A percentile compares a stretch with the other conserved stretches of the same genome.
phyloP scores from a whole-genome alignment of 768 basidiomycete species.

The Dictyophora rubrovolvata region DNA sequence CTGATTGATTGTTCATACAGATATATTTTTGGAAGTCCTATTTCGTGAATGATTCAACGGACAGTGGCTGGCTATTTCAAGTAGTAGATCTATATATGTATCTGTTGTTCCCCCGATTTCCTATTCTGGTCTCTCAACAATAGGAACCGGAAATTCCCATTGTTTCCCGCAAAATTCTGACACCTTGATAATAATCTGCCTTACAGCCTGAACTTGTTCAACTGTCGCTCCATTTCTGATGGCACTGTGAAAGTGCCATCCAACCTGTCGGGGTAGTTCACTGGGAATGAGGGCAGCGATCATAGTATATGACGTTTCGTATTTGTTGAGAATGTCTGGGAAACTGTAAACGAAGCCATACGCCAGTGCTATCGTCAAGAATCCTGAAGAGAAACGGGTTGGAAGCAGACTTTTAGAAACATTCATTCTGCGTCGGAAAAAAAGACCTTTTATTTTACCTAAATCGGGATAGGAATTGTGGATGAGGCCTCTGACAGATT shows the following conservation, averaged over 20 bases:
- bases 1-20: no score
- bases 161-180: conserved; percentile 31
- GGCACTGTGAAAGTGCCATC: conserved; percentile 57
- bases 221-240: conserved; percentile 42
- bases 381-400: conserved; percentile 27
- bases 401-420: neutral
- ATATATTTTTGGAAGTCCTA: no score
- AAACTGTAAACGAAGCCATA: conserved; percentile 50
- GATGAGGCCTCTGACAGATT: conserved; percentile 37
- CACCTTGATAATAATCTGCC: conserved; percentile 44
- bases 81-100: no score
- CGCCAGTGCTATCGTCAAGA: conserved; percentile 41
- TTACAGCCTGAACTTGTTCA: conserved; percentile 43
- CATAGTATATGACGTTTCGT: conserved; percentile 51
- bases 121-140: no score
- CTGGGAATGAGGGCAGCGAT: conserved; percentile 52
- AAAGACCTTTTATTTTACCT: conserved; percentile 33
- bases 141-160: no score
- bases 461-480: conserved; percentile 50
- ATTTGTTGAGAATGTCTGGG: conserved; percentile 32
- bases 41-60: no score
- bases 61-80: no score
- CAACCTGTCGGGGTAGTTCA: conserved; percentile 53
- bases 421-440: no score
- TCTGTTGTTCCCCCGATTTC: no score